Evolutionary conservation across 176 grass and related monocot genomes (phyloP).

Genomic region (Eremochloa ophiuroides): DNA sequence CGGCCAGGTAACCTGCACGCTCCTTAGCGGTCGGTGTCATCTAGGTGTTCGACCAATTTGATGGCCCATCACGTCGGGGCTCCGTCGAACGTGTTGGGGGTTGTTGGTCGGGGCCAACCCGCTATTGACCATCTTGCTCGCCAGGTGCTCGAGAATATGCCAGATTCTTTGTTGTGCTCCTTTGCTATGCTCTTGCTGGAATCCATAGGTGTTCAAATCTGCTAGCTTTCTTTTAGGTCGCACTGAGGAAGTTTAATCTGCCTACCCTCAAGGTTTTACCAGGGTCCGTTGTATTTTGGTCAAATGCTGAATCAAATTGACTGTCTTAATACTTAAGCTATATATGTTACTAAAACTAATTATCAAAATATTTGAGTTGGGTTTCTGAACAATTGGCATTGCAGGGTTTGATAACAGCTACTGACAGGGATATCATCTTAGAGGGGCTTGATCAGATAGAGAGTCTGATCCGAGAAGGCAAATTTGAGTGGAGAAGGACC

Average conservation of each 20-base stretch:
- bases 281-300: neutral
- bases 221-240: neutral
- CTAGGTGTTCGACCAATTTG: neutral
- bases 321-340: neutral
- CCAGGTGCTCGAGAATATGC: conserved; percentile 31
- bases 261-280: neutral
- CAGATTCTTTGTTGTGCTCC: neutral
- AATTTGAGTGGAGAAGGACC: conserved; percentile 91
- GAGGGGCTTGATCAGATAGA: conserved; percentile 86
- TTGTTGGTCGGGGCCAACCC: neutral
- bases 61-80: neutral
- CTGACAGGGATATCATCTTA: conserved; percentile 74
- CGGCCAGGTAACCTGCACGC: conserved; percentile 40
- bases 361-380: neutral
- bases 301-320: neutral
- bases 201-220: neutral
- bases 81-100: neutral
- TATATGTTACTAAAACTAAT: neutral
- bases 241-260: neutral
- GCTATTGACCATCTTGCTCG: neutral
- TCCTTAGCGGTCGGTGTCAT: neutral
- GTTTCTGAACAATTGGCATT: conserved; percentile 18
- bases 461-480: conserved; percentile 68
- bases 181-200: neutral
- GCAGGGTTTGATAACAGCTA: conserved; percentile 84